These are phyloP conservation scores for Zygosaccharomyces bailii DNA, from an alignment of 805 yeast species.

Conservation along the genomic window DNA sequence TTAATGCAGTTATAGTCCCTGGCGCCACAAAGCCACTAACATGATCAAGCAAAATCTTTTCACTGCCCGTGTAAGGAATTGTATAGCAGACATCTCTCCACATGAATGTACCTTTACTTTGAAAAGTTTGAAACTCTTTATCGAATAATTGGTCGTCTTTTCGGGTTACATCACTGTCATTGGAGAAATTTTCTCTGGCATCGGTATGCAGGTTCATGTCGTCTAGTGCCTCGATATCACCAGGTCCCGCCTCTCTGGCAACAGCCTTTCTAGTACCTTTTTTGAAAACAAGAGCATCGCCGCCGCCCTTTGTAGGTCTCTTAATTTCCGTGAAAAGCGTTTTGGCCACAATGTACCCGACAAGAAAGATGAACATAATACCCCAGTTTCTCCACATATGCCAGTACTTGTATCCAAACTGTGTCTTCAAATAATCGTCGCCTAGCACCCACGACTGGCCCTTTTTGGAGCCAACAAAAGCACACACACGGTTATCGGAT, in stretches of 20 bases:
- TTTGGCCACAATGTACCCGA: conserved; percentile 23
- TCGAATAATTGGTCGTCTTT: not conserved
- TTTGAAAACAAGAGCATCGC: conserved; percentile 48
- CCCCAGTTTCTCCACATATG: conserved; percentile 85
- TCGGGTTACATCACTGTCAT: conserved; percentile 10
- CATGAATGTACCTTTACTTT: conserved; percentile 32
- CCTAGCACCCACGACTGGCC: conserved; percentile 58
- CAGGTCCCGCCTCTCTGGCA: not conserved
- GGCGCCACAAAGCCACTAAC: conserved; percentile 48
- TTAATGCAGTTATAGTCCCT: conserved; percentile 57
- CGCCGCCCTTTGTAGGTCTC: conserved; percentile 30
- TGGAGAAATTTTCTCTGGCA: conserved; percentile 17
- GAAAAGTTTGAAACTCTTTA: conserved; percentile 27
- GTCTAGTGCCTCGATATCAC: conserved; percentile 24
- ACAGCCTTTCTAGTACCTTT: conserved; percentile 40
- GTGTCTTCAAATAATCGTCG: conserved; percentile 47
- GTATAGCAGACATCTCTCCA: conserved; percentile 36
- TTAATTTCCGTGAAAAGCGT: conserved; percentile 26
- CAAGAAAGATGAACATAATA: conserved; percentile 48
- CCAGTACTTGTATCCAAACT: conserved; percentile 49
- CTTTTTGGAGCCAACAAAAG: conserved; percentile 54
- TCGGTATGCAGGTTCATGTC: conserved; percentile 15
- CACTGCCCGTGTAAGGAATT: conserved; percentile 37
- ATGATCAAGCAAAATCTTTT: conserved; percentile 50
- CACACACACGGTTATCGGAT: conserved; percentile 46